phyloP scores from a whole-genome alignment of 2,329 filamentous ascomycete genomes.

The Penicillium sp. region DNA sequence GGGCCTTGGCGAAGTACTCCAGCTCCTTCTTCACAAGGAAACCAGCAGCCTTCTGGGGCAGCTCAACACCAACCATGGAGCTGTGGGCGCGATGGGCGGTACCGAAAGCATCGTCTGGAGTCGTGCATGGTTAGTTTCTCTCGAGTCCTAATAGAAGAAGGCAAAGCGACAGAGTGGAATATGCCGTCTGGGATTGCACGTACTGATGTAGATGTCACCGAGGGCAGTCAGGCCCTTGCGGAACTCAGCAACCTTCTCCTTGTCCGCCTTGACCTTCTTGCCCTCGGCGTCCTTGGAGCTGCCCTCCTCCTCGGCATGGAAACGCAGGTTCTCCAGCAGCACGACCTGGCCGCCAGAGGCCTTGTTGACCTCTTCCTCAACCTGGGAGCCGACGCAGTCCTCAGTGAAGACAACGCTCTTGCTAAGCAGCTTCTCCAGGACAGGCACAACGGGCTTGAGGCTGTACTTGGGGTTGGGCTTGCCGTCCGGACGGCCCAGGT shows the following conservation, averaged over 20 bases:
- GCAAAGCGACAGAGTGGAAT: no score
- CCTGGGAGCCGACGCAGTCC: slow-evolving; percentile 85
- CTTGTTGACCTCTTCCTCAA: slow-evolving; percentile 84
- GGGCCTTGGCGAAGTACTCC: slow-evolving; percentile 96
- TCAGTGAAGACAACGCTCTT: slow-evolving; percentile 83
- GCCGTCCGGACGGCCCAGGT: slow-evolving; percentile 93
- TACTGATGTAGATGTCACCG: slow-evolving; percentile 94
- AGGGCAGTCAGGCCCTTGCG: slow-evolving; percentile 91
- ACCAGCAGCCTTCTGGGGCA: slow-evolving; percentile 93
- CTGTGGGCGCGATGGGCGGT: slow-evolving; percentile 98
- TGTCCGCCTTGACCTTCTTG: slow-evolving; percentile 98
- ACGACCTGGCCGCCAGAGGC: slow-evolving; percentile 79
- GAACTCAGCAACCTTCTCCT: slow-evolving; percentile 87
- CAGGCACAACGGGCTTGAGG: slow-evolving; percentile 82
- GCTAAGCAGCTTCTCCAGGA: slow-evolving; percentile 85
- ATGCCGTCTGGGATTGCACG: slow-evolving; percentile 40
- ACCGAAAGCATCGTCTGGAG: slow-evolving; percentile 89
- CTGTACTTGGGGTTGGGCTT: slow-evolving; percentile 89
- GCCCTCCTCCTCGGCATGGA: slow-evolving; percentile 97
- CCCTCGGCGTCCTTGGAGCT: slow-evolving; percentile 89
- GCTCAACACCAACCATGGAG: slow-evolving; percentile 96
- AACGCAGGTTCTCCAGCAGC: slow-evolving; percentile 94
- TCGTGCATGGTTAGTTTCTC: slow-evolving; percentile 1
- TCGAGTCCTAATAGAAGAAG: no score
- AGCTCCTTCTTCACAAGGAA: slow-evolving; percentile 99